phyloP scores from a whole-genome alignment of 2,329 filamentous ascomycete genomes.

The Microcyclospora tardicrescens region DNA sequence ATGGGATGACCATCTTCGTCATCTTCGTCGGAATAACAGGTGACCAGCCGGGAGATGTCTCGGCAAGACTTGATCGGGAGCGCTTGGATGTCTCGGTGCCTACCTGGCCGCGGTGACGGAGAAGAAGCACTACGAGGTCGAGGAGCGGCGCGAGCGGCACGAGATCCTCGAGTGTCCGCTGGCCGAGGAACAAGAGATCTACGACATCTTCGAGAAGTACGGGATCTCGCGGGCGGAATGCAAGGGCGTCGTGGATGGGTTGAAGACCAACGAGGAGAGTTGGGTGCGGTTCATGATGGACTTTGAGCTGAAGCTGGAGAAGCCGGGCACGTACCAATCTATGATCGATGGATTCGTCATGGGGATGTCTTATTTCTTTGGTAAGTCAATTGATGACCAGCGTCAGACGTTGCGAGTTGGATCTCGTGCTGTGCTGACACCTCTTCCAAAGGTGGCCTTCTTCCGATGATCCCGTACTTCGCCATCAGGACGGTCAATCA shows the following conservation, averaged over 20 bases:
- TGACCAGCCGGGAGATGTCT: conserved; percentile 63
- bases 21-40: conserved; percentile 51
- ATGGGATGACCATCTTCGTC: conserved; percentile 18
- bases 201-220: conserved; percentile 38
- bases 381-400: conserved; percentile 6
- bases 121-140: conserved; percentile 37
- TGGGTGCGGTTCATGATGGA: conserved; percentile 41
- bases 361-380: conserved; percentile 26
- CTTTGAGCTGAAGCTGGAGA: conserved; percentile 40
- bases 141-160: conserved; percentile 33
- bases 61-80: conserved; percentile 67
- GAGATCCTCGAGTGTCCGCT: conserved; percentile 33
- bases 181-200: conserved; percentile 27
- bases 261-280: conserved; percentile 35
- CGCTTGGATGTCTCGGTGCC: conserved; percentile 58
- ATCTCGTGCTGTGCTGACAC: background rate
- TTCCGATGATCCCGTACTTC: conserved; percentile 43
- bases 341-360: conserved; percentile 34
- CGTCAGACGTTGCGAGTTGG: background rate
- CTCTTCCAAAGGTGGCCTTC: conserved; percentile 19
- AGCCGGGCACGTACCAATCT: conserved; percentile 31
- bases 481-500: conserved; percentile 23
- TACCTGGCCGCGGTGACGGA: conserved; percentile 55
- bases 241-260: conserved; percentile 36
- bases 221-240: conserved; percentile 33